Percentiles rank a stretch among this genome's conserved stretches.
These are phyloP conservation scores for Colletotrichum neosansevieriae DNA, from an alignment of 2,329 filamentous ascomycete species.

Conservation along the genomic window DNA sequence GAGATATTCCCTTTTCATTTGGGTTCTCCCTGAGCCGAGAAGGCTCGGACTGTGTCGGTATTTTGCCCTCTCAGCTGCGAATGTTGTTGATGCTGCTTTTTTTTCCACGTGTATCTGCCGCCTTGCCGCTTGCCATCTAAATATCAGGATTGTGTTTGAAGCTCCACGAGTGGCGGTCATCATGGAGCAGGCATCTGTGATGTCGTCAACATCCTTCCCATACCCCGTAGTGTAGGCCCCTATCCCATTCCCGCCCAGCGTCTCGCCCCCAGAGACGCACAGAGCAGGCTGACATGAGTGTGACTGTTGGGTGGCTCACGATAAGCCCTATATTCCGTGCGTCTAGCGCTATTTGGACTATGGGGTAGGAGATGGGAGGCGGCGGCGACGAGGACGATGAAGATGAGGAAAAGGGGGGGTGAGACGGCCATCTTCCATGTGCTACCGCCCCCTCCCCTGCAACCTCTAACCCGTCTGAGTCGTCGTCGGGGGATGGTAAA, in stretches of 20 bases:
- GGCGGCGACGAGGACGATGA: background rate
- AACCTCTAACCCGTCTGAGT: constrained; percentile 25
- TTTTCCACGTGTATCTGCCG: constrained; percentile 13
- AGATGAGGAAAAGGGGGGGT: constrained; percentile 7
- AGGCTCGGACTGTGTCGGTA: constrained; percentile 8
- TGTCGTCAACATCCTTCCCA: constrained; percentile 16
- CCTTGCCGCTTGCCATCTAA: background rate
- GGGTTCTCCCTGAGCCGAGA: background rate
- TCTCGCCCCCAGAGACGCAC: background rate
- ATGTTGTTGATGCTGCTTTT: background rate
- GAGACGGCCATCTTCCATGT: constrained; percentile 37
- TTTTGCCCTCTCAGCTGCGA: background rate
- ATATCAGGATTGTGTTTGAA: background rate
- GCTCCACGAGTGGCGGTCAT: background rate
- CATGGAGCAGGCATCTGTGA: background rate
- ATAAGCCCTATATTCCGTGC: constrained; percentile 34
- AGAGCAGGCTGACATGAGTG: constrained; percentile 15
- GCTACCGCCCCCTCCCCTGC: constrained; percentile 27
- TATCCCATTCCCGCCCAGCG: constrained; percentile 7
- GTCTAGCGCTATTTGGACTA: constrained; percentile 21
- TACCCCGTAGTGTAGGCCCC: background rate
- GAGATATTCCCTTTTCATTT: constrained; percentile 23
- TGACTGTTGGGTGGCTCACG: constrained; percentile 18
- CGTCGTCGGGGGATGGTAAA: constrained; percentile 6
- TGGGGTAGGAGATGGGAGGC: constrained; percentile 9